Percentiles rank a stretch among this genome's conserved stretches.
These are phyloP conservation scores for Talaromyces nanjingensis DNA, from an alignment of 495 filamentous ascomycete species.

Conservation along the genomic window DNA sequence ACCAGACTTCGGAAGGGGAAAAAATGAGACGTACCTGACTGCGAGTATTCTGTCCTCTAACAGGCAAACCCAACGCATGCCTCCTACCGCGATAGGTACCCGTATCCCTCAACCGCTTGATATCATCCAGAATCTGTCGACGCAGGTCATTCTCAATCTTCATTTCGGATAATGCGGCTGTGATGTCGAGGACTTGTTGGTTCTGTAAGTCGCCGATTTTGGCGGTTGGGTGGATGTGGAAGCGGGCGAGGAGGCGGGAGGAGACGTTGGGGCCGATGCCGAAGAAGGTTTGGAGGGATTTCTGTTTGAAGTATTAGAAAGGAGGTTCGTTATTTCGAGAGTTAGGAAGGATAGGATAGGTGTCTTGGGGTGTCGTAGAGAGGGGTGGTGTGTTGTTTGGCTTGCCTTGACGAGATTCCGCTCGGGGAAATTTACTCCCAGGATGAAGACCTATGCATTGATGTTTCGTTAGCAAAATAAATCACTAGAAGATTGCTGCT, in stretches of 20 bases:
- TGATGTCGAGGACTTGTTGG: slow-evolving; percentile 69
- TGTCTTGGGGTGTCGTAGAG: background rate
- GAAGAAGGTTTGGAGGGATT: slow-evolving; percentile 83
- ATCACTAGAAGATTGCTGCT: background rate
- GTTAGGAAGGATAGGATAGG: too few species aligned
- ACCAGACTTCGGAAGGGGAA: slow-evolving; percentile 4
- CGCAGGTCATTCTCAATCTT: slow-evolving; percentile 87
- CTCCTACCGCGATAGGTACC: slow-evolving; percentile 83
- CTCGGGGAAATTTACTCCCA: slow-evolving; percentile 81
- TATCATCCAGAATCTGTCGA: slow-evolving; percentile 71
- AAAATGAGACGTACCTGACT: slow-evolving; percentile 60
- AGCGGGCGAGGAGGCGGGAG: slow-evolving; percentile 71
- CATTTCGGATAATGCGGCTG: slow-evolving; percentile 81
- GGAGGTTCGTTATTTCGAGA: too few species aligned
- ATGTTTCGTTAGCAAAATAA: background rate
- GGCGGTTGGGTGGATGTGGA: slow-evolving; percentile 76
- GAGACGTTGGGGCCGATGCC: slow-evolving; percentile 70
- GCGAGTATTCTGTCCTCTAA: slow-evolving; percentile 79
- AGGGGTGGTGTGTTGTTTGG: slow-evolving; percentile 10
- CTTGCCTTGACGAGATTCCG: slow-evolving; percentile 69
- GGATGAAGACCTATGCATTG: slow-evolving; percentile 63
- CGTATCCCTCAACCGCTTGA: slow-evolving; percentile 80
- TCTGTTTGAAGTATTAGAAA: too few species aligned
- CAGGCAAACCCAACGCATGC: slow-evolving; percentile 84
- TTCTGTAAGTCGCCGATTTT: slow-evolving; percentile 62